A percentile compares a stretch with the other conserved stretches of the same genome.
Conservation (phyloP, 768 basidiomycete genomes). For the Suillus subalutaceus region DNA sequence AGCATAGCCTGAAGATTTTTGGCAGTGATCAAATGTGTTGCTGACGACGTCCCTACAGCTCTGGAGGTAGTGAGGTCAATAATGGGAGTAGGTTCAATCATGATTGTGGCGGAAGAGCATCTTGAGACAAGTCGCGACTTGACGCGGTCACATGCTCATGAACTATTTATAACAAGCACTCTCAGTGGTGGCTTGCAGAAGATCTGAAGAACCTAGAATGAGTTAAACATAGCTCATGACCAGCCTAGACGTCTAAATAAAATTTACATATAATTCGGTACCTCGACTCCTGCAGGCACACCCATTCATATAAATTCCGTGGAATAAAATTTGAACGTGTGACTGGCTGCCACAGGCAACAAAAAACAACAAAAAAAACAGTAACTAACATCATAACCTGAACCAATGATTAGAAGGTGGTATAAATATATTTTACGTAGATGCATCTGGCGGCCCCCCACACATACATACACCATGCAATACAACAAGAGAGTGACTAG, state of each 20-base stretch:
- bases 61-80: not conserved
- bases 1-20: constrained; percentile 29
- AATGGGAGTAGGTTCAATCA: not conserved
- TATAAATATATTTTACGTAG: constrained; percentile 11
- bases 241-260: not conserved
- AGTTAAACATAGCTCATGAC: not conserved
- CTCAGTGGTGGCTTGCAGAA: not conserved
- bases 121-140: not conserved
- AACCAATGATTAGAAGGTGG: constrained; percentile 4
- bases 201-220: too few relatives aligned
- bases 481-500: constrained; percentile 7
- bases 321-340: not conserved
- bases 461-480: constrained; percentile 9
- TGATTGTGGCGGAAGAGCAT: not conserved
- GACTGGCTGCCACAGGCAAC: not conserved
- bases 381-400: not conserved
- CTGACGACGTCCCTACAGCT: not conserved
- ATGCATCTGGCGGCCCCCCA: constrained; percentile 4
- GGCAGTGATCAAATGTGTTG: constrained; percentile 6
- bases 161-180: not conserved
- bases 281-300: not conserved
- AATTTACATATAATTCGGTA: not conserved
- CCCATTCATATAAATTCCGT: not conserved
- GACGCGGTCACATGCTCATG: constrained; percentile 5
- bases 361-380: not conserved